Evolutionary conservation across 345 rosid genomes (phyloP).

Genomic region (Gossypium rotundifolium): DNA sequence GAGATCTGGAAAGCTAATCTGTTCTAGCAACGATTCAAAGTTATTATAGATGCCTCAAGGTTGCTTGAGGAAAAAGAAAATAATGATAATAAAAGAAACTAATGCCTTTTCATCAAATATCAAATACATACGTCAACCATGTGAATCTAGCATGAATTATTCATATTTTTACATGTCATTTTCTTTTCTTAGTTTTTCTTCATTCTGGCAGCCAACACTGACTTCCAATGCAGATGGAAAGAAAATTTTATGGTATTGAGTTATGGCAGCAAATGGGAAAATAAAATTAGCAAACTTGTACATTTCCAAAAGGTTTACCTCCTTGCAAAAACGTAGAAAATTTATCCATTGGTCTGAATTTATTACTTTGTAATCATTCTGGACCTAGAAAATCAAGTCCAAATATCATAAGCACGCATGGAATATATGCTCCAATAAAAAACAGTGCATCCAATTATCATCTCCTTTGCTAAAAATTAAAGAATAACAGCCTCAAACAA

Average conservation of each 20-base stretch:
- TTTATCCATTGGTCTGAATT: constrained; percentile 49
- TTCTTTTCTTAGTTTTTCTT: background rate
- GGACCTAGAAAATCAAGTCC: constrained; percentile 30
- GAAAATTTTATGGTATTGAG: background rate
- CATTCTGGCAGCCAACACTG: background rate
- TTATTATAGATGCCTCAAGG: background rate
- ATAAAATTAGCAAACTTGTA: background rate
- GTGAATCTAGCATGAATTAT: background rate
- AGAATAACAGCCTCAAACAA: background rate
- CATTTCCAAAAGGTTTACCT: constrained; percentile 25
- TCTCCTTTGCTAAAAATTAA: background rate
- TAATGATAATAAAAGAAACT: background rate
- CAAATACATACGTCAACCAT: background rate
- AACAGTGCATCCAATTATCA: background rate
- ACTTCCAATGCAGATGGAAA: background rate
- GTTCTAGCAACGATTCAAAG: constrained; percentile 17
- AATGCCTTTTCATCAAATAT: background rate
- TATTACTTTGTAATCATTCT: constrained; percentile 47
- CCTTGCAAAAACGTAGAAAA: constrained; percentile 47
- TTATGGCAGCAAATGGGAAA: background rate
- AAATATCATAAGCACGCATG: background rate
- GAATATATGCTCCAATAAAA: background rate
- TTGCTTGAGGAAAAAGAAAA: background rate
- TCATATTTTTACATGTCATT: background rate
- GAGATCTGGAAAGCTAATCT: constrained; percentile 45